Base-by-base conservation (phyloP, 768 basidiomycete genomes). In the Dioszegia aurantiaca region DNA sequence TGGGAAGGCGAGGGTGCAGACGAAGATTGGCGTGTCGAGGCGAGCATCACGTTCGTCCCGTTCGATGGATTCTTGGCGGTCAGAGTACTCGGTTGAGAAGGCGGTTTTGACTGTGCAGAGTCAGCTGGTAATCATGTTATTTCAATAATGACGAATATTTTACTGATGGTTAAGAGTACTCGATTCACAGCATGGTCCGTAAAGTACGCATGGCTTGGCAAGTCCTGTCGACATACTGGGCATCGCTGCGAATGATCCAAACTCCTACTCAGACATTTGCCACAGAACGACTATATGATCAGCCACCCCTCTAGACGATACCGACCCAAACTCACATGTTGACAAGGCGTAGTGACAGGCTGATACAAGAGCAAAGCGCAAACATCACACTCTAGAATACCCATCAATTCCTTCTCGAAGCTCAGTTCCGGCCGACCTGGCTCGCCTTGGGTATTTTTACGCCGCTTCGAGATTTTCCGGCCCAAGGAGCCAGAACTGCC, bases 281-380 rank as follows among this genome's bases (percentile, higher is more conserved):
- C 80, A 73, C 94, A 98, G 78, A 92, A 98, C 0, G 92, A 91
- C 89, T 93, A 56, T 4, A 39, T 5, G 14, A 49, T 55, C 54
- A 61, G 43, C 30, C 19, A 40, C 39, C 43, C 23, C 14, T 6
- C 6, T 6, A 33, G 23, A 31, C 40, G 39, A 8, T 10, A 40
- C 12, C n/a, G n/a, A n/a, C n/a, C 27, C n/a, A 23, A 53, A 74
- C 68, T 59, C 47, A 89, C 90, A 78, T 98, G 94, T 76, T 97
- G 93, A 77, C 94, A 97, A 12, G 90, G 89, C 2, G 93, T 89
- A 16, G 94, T 97, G 49, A 92, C 81, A 4, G 94, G 92, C 62
- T 89, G 85, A 77, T 85, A 85, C 63, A 92, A 80, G 37, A 95
- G 78, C 70, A 82, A 82, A 71, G 88, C 88, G 78, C 94, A 98